Base-by-base conservation (phyloP, 2,329 filamentous ascomycete genomes). In the Botrytis medusae region DNA sequence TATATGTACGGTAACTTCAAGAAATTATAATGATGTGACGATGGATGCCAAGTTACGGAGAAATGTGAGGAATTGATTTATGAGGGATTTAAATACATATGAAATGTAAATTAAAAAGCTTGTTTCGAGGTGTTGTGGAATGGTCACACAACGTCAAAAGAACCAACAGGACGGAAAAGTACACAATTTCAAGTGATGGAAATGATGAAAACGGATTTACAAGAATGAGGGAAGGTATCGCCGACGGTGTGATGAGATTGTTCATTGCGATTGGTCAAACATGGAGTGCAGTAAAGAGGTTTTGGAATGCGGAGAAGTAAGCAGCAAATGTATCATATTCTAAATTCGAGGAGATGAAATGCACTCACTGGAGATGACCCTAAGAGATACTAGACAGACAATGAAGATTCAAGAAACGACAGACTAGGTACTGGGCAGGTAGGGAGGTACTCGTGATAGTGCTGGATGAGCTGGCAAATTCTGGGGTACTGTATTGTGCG, bases 31-130 rank as follows among this genome's bases (percentile, higher is more conserved):
- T 37, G 63, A 32, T 63, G 37, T 67, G 64, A 54, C 34, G 4
- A 2, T 29, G 18, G 29, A 54, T 67, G 32, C 32, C 46, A 67
- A 67, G 64, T 48, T 67, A 67, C 22, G 25, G 46, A 67, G 64
- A 54, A 48, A 67, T 67, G 32, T 40, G 22, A 67, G 64, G 46
- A 20, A 29, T 54, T 40, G 46, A 67, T 54, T 34, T 67, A 67
- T 67, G 64, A 67, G 64, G 64, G 46, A 67, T 67, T 67, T 67
- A 67, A 67, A 51, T 44, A 63, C 37, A n/a, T 37, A 37, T 51
- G 44, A 67, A 54, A 54, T 54, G 12, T 29, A 54, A 40, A 54
- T 67, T 54, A 67, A 67, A 67, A 67, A 67, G 64, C 64, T 67
- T 67, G 14, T 67, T 67, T 67, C 18, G 46, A 54, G 64, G 46